Conservation (phyloP, 108 stramenopile genomes). For the Stephanodiscus triporus region DNA sequence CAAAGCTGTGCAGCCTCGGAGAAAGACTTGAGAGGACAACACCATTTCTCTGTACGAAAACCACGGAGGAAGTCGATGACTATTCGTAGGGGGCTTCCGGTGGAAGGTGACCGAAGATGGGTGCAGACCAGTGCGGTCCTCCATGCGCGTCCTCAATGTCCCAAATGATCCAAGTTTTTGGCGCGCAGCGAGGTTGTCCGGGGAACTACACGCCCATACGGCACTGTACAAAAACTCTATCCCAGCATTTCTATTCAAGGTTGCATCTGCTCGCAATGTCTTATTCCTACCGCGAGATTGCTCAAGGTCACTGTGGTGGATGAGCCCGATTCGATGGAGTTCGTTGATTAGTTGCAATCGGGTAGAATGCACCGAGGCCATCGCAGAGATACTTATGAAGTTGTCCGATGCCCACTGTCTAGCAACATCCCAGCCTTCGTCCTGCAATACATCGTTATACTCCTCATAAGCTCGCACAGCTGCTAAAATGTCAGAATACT, state of each 20-base stretch:
- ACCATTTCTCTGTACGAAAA: constrained; percentile 32
- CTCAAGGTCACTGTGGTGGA: constrained; percentile 7
- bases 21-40: constrained; percentile 27
- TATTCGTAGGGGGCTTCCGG: constrained; percentile 20
- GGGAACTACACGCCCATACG: constrained; percentile 14
- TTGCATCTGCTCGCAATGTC: constrained; percentile 6
- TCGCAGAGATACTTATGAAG: constrained; percentile 24
- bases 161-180: constrained; percentile 30
- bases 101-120: constrained; percentile 23
- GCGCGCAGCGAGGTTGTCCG: constrained; percentile 23
- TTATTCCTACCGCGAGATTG: constrained; percentile 3
- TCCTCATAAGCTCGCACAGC: constrained; percentile 21
- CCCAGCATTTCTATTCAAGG: constrained; percentile 14
- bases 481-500: constrained; percentile 19
- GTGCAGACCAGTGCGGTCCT: constrained; percentile 18
- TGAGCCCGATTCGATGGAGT: constrained; percentile 13
- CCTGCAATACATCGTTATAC: constrained; percentile 3
- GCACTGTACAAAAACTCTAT: constrained; percentile 18
- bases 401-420: constrained; percentile 20
- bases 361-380: constrained; percentile 14
- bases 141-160: constrained; percentile 14
- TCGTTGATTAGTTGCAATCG: constrained; percentile 23
- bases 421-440: constrained; percentile 10
- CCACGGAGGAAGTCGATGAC: constrained; percentile 8
- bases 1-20: constrained; percentile 23